Conservation (phyloP, 148 eudicot genomes). For the Diospyros lotus region DNA sequence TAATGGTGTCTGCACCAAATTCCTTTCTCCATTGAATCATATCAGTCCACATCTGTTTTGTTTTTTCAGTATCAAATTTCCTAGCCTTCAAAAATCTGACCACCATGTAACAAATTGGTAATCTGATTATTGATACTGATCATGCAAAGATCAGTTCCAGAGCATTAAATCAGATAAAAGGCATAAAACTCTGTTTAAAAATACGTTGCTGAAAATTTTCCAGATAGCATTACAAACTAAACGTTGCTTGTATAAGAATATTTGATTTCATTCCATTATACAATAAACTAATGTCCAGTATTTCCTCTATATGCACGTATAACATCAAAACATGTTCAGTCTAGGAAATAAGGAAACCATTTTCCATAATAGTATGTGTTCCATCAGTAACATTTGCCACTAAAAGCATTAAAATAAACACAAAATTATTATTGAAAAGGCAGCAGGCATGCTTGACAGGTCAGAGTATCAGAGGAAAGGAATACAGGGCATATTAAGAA, state of each 20-base stretch:
- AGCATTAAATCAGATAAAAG: conserved; percentile 1
- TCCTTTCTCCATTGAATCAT: conserved; percentile 94
- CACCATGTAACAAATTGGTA: neutral
- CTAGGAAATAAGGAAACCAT: neutral
- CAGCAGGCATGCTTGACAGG: neutral
- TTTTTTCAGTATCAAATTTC: conserved; percentile 81
- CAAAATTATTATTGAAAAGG: neutral
- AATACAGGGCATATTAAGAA: neutral
- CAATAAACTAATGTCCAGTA: neutral
- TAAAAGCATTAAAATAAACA: neutral
- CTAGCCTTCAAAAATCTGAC: conserved; percentile 89
- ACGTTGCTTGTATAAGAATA: neutral
- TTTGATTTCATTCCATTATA: neutral
- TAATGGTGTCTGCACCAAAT: conserved; percentile 74
- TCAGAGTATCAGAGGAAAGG: neutral
- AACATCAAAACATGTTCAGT: neutral
- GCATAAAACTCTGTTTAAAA: neutral
- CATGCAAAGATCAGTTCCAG: neutral
- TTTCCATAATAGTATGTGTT: neutral
- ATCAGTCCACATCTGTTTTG: conserved; percentile 93
- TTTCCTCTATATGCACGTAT: neutral
- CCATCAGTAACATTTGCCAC: neutral
- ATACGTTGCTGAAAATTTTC: neutral
- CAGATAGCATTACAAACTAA: neutral
- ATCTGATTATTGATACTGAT: neutral